A percentile compares a stretch with the other conserved stretches of the same genome.
Evolutionary conservation across 805 yeast genomes (phyloP).

Genomic region (Blastobotrys attinorum): DNA sequence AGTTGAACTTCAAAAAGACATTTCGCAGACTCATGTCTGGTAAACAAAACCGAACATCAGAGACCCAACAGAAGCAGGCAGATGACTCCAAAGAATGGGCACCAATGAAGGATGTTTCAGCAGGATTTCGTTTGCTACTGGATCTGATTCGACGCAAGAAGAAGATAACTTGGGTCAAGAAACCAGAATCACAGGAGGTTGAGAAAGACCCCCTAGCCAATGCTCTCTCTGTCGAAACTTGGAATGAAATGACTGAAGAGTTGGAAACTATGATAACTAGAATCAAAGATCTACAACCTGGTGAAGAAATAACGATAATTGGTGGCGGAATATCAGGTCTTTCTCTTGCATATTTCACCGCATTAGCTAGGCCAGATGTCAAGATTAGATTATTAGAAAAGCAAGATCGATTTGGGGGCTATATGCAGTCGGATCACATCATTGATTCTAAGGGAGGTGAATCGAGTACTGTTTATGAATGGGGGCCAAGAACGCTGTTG

Average conservation of each 20-base stretch:
- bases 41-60: too few species aligned
- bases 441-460: constrained; percentile 18
- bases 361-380: constrained; percentile 69
- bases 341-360: constrained; percentile 38
- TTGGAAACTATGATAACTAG: constrained; percentile 23
- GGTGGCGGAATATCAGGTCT: constrained; percentile 91
- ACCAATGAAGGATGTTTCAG: background rate
- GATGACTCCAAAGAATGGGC: too few species aligned
- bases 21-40: too few species aligned
- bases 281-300: constrained; percentile 24
- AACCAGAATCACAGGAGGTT: constrained; percentile 5
- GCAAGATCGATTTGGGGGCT: constrained; percentile 61
- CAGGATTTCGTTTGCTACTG: constrained; percentile 2
- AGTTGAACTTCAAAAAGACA: background rate
- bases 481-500: constrained; percentile 86
- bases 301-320: constrained; percentile 51
- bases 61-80: background rate
- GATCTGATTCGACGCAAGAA: background rate
- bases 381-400: constrained; percentile 56
- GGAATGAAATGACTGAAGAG: constrained; percentile 25
- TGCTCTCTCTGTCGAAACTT: constrained; percentile 8
- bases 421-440: constrained; percentile 45
- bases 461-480: constrained; percentile 45
- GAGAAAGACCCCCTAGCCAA: constrained; percentile 2
- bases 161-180: constrained; percentile 1